Evolutionary conservation across 2,329 filamentous ascomycete genomes (phyloP).

Genomic region (Claviceps spartinae): DNA sequence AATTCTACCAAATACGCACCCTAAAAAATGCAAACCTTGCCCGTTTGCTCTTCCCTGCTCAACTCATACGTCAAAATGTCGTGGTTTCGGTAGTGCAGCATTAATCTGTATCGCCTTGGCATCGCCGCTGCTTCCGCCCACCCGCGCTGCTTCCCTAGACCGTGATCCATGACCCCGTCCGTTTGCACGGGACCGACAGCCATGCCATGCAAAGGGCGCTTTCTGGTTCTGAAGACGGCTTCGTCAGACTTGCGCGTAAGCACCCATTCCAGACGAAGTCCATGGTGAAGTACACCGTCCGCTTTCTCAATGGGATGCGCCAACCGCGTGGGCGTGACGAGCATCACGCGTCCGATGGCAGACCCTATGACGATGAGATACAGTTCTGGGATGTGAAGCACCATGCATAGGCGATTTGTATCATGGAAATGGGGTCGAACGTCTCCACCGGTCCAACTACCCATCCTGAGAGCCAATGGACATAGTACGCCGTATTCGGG

Average conservation of each 20-base stretch:
- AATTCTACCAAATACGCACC: neutral
- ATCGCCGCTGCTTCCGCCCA: slow-evolving; percentile 7
- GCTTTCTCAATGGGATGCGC: slow-evolving; percentile 11
- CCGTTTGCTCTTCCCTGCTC: slow-evolving; percentile 25
- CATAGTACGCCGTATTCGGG: slow-evolving; percentile 20
- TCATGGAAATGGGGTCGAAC: slow-evolving; percentile 17
- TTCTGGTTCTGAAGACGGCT: slow-evolving; percentile 24
- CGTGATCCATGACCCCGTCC: slow-evolving; percentile 12
- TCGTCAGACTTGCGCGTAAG: slow-evolving; percentile 37
- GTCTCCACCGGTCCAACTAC: slow-evolving; percentile 10
- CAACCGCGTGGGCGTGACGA: slow-evolving; percentile 40
- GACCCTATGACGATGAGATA: slow-evolving; percentile 54
- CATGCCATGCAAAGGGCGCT: slow-evolving; percentile 49
- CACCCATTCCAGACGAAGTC: slow-evolving; percentile 40
- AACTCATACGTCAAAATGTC: slow-evolving; percentile 59
- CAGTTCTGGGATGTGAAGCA: slow-evolving; percentile 52
- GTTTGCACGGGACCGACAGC: slow-evolving; percentile 51
- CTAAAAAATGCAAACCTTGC: slow-evolving; percentile 24
- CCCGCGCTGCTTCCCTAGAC: slow-evolving; percentile 7
- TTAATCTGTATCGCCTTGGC: slow-evolving; percentile 46
- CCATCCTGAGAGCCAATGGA: slow-evolving; percentile 17
- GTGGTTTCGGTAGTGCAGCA: slow-evolving; percentile 61
- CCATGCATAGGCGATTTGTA: slow-evolving; percentile 39
- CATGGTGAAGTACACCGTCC: slow-evolving; percentile 18
- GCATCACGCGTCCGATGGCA: slow-evolving; percentile 48